These are phyloP conservation scores for Nothophoma quercina DNA, from an alignment of 2,329 filamentous ascomycete species.

Conservation along the genomic window DNA sequence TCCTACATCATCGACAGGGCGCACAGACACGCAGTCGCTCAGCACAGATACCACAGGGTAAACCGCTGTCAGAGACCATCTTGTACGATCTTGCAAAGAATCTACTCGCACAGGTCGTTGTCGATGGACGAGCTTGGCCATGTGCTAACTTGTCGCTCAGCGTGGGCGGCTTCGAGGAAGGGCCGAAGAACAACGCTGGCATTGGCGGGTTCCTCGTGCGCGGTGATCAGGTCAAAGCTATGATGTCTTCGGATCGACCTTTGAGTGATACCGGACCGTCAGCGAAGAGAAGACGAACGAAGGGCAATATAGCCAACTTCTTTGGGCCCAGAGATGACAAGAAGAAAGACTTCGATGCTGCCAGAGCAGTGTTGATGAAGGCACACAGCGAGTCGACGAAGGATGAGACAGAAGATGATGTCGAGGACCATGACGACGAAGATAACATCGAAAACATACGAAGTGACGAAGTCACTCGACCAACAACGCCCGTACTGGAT, in stretches of 20 bases:
- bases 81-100: constrained; percentile 79
- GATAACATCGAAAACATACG: constrained; percentile 18
- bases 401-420: constrained; percentile 34
- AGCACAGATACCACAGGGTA: constrained; percentile 78
- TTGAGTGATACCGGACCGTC: constrained; percentile 30
- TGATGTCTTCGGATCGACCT: constrained; percentile 37
- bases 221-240: constrained; percentile 63
- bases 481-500: constrained; percentile 21
- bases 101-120: constrained; percentile 77
- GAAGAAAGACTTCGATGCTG: constrained; percentile 45
- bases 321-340: constrained; percentile 43
- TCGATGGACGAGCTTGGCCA: constrained; percentile 84
- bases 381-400: constrained; percentile 37
- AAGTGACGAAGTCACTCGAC: constrained; percentile 23
- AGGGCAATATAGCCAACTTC: constrained; percentile 49
- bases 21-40: constrained; percentile 78
- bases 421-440: constrained; percentile 28
- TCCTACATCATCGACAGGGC: constrained; percentile 80
- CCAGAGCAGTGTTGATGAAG: constrained; percentile 38
- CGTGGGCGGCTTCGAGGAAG: constrained; percentile 92
- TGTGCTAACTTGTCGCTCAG: constrained; percentile 89
- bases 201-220: constrained; percentile 87
- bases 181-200: constrained; percentile 80
- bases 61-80: constrained; percentile 72
- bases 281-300: constrained; percentile 41